Evolutionary conservation across 768 basidiomycete genomes (phyloP).

Genomic region (Lyophyllum atratum): DNA sequence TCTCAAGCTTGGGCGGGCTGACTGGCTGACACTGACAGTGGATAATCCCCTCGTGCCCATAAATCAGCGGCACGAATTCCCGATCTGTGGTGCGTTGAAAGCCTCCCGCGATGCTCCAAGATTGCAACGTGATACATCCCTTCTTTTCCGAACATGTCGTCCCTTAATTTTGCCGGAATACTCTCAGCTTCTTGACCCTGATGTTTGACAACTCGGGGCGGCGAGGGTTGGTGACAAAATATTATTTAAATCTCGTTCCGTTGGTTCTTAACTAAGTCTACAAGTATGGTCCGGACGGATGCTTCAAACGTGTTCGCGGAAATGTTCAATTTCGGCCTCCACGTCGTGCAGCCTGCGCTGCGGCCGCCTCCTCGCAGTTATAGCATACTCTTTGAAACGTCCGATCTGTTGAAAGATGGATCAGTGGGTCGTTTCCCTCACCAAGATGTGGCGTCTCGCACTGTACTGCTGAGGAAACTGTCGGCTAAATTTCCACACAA

Average conservation of each 20-base stretch:
- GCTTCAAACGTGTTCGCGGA: background rate
- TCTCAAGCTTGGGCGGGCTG: background rate
- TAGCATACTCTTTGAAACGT: conserved; percentile 30
- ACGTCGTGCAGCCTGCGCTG: conserved; percentile 4
- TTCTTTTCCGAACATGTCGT: background rate
- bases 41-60: background rate
- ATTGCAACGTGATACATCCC: background rate
- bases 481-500: conserved; percentile 42
- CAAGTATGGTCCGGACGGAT: background rate
- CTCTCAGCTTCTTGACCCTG: background rate
- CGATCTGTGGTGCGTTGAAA: background rate
- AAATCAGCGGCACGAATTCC: background rate
- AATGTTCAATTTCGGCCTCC: conserved; percentile 8
- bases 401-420: conserved; percentile 26
- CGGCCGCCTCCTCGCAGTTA: conserved; percentile 22
- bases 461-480: conserved; percentile 73
- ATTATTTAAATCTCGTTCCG: background rate
- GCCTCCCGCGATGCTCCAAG: conserved; percentile 13
- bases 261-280: background rate
- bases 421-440: conserved; percentile 12
- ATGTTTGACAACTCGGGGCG: background rate
- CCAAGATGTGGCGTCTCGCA: conserved; percentile 34
- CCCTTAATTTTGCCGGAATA: background rate
- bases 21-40: background rate
- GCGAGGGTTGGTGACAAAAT: background rate